Conservation (phyloP, 108 stramenopile genomes). For the Nitzschia putrida region DNA sequence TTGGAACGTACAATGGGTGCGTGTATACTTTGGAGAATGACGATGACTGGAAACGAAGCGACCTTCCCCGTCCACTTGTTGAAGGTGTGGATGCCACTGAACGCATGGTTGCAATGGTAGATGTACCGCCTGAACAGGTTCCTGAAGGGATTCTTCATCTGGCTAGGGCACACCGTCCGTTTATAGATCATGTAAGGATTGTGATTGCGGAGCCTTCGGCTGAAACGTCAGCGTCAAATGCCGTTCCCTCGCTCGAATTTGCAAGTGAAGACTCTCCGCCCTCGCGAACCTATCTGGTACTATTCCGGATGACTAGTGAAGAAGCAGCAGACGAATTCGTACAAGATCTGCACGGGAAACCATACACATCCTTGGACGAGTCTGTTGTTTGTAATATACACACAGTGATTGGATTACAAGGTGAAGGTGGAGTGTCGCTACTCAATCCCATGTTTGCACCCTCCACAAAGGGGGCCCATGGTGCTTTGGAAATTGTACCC, state of each 20-base stretch:
- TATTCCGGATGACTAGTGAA: constrained; percentile 56
- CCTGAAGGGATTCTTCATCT: constrained; percentile 82
- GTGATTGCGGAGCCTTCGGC: constrained; percentile 48
- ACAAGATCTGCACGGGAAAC: constrained; percentile 60
- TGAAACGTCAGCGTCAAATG: background rate
- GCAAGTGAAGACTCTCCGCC: background rate
- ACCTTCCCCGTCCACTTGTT: background rate
- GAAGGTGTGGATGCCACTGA: constrained; percentile 24
- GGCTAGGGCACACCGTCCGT: constrained; percentile 66
- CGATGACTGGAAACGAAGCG: constrained; percentile 3
- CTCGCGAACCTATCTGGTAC: constrained; percentile 52
- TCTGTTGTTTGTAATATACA: constrained; percentile 55
- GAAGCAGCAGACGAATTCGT: constrained; percentile 63
- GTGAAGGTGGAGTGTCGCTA: constrained; percentile 61
- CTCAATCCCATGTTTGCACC: constrained; percentile 69
- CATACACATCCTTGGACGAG: constrained; percentile 75
- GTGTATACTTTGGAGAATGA: constrained; percentile 47
- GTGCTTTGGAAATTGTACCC: constrained; percentile 22
- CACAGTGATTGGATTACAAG: constrained; percentile 56
- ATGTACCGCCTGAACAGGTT: constrained; percentile 80
- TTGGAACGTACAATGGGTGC: constrained; percentile 65
- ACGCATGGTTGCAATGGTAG: constrained; percentile 69
- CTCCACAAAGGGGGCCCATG: constrained; percentile 13
- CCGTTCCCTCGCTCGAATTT: background rate
- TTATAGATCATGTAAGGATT: constrained; percentile 73